A percentile compares a stretch with the other conserved stretches of the same genome.
These are phyloP conservation scores for Arabis hirsuta DNA, from an alignment of 345 rosid genomes.

Conservation along the genomic window DNA sequence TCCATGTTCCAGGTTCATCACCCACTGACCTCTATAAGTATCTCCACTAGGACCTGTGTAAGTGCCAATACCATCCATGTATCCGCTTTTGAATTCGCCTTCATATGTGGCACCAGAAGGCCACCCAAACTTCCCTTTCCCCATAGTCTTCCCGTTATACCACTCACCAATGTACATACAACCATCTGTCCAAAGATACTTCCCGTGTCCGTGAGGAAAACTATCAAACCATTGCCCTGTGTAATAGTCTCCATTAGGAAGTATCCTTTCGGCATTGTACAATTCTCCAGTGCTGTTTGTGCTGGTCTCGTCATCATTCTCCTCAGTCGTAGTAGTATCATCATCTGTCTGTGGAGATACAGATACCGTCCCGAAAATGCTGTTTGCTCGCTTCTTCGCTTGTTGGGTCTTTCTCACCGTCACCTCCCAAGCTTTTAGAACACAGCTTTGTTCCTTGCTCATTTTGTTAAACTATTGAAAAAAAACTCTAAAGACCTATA, in stretches of 20 bases:
- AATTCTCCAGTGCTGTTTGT: conserved; percentile 45
- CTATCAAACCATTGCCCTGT: conserved; percentile 85
- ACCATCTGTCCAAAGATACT: conserved; percentile 91
- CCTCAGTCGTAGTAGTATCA: conserved; percentile 44
- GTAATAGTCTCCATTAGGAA: conserved; percentile 86
- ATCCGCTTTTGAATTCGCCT: conserved; percentile 87
- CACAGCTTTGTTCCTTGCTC: conserved; percentile 76
- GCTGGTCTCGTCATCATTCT: conserved; percentile 43
- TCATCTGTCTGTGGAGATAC: conserved; percentile 64
- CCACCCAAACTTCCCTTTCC: conserved; percentile 86
- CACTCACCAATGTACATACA: conserved; percentile 91
- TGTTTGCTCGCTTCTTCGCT: conserved; percentile 87
- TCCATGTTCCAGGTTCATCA: conserved; percentile 90
- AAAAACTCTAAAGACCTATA: conserved; percentile 35
- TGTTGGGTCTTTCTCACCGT: conserved; percentile 89
- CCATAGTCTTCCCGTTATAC: conserved; percentile 81
- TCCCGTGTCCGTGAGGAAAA: conserved; percentile 83
- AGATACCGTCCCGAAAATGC: conserved; percentile 73
- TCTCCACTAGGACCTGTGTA: conserved; percentile 68
- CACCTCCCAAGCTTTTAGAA: conserved; percentile 90
- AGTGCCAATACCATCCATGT: conserved; percentile 84
- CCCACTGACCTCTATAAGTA: conserved; percentile 77
- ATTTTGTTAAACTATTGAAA: conserved; percentile 34
- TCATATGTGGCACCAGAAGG: conserved; percentile 87
- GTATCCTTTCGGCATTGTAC: conserved; percentile 64